These are phyloP conservation scores for Goffeauzyma gilvescens DNA, from an alignment of 768 basidiomycete species.

Conservation along the genomic window DNA sequence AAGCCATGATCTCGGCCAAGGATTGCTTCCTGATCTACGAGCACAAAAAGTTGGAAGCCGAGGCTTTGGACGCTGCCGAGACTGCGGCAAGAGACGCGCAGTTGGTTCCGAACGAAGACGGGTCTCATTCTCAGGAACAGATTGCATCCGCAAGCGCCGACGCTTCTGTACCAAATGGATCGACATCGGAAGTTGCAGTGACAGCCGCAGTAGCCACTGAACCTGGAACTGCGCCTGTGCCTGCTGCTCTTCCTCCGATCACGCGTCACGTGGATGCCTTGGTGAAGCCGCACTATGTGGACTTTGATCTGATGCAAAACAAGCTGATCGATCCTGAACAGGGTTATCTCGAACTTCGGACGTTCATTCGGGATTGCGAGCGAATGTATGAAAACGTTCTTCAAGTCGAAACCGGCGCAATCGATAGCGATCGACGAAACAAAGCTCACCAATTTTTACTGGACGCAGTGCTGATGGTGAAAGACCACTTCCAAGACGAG, in stretches of 20 bases:
- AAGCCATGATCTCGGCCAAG: constrained; percentile 5
- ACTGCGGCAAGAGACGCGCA: background rate
- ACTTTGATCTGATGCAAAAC: constrained; percentile 74
- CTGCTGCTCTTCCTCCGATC: too few species aligned
- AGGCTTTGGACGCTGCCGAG: background rate
- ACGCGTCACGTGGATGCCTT: constrained; percentile 3
- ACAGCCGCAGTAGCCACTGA: constrained; percentile 10
- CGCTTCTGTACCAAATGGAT: background rate
- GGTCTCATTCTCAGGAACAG: background rate
- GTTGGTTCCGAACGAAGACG: background rate
- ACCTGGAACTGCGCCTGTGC: constrained; percentile 24
- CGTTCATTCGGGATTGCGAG: constrained; percentile 52
- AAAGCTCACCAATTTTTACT: constrained; percentile 79
- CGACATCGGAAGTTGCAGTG: constrained; percentile 3
- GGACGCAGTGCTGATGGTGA: constrained; percentile 54
- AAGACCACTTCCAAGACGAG: constrained; percentile 61
- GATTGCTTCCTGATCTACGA: background rate
- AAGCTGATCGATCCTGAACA: constrained; percentile 51
- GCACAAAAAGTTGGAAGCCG: background rate
- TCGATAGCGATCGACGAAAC: constrained; percentile 53
- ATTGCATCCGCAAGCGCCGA: background rate
- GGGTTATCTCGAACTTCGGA: constrained; percentile 66
- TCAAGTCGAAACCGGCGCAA: constrained; percentile 37
- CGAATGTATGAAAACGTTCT: constrained; percentile 36
- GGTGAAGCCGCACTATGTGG: constrained; percentile 49